Conservation (phyloP, 2,329 filamentous ascomycete species). For the Lasiodiplodia theobromae region DNA sequence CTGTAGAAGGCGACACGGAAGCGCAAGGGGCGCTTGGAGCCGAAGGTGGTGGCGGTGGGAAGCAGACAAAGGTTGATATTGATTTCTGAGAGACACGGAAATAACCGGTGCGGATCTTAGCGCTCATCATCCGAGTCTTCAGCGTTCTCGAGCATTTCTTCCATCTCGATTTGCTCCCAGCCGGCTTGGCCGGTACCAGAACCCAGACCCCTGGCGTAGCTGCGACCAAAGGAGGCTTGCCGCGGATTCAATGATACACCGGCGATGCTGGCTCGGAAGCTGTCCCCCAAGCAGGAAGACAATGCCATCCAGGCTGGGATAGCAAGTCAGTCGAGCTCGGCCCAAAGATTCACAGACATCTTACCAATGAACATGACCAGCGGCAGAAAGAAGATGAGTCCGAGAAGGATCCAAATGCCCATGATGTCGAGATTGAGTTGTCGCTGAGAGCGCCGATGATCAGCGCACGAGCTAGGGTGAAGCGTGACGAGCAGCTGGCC, state of each 20-base stretch:
- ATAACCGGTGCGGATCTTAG: not conserved
- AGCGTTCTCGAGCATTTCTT: slow-evolving; percentile 60
- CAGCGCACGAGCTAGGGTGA: not conserved
- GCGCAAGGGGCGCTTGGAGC: slow-evolving; percentile 57
- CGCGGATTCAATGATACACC: slow-evolving; percentile 54
- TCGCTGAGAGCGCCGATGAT: not conserved
- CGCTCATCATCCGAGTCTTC: slow-evolving; percentile 35
- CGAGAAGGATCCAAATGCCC: slow-evolving; percentile 44
- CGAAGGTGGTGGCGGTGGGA: slow-evolving; percentile 57
- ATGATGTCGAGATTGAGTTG: slow-evolving; percentile 33
- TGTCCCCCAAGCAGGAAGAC: slow-evolving; percentile 63
- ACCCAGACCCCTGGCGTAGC: slow-evolving; percentile 63
- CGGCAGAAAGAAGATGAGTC: slow-evolving; percentile 44
- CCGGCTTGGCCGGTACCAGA: slow-evolving; percentile 60
- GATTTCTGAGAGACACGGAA: slow-evolving; percentile 67
- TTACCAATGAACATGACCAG: slow-evolving; percentile 43
- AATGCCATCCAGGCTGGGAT: slow-evolving; percentile 57
- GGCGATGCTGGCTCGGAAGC: slow-evolving; percentile 53
- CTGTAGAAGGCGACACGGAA: slow-evolving; percentile 76
- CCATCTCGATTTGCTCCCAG: slow-evolving; percentile 69
- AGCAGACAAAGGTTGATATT: slow-evolving; percentile 63
- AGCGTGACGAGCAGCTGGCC: slow-evolving; percentile 8
- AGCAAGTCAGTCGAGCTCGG: not conserved
- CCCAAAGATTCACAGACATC: not conserved
- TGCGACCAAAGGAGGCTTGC: slow-evolving; percentile 59